phyloP scores from a whole-genome alignment of 139 green algal genomes.

The Tetraselmis chui region DNA sequence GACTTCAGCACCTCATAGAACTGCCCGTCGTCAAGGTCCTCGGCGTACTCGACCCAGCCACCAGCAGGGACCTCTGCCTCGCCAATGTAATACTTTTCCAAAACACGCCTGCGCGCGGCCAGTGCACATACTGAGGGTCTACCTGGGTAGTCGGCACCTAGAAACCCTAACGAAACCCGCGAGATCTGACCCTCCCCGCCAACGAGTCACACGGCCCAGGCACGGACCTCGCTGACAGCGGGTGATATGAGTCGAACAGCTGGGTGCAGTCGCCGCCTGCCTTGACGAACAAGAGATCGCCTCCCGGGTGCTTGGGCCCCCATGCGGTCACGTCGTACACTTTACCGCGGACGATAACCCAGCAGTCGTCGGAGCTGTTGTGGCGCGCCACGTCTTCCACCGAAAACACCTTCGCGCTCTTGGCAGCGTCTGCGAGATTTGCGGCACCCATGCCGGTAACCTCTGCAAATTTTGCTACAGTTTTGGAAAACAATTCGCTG shows the following conservation, averaged over 20 bases:
- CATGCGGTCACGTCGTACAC: slow-evolving; percentile 42
- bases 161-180: too few relatives aligned
- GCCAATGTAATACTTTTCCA: slow-evolving; percentile 56
- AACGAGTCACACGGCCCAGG: too few relatives aligned
- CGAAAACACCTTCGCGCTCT: background rate
- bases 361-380: slow-evolving; percentile 47
- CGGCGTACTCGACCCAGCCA: slow-evolving; percentile 18
- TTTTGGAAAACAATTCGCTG: too few relatives aligned
- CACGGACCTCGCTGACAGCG: slow-evolving; percentile 28
- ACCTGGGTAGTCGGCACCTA: too few relatives aligned
- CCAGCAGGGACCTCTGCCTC: slow-evolving; percentile 16
- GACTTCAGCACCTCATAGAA: slow-evolving; percentile 47
- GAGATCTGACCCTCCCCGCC: too few relatives aligned
- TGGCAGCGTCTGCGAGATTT: too few relatives aligned
- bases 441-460: too few relatives aligned
- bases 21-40: slow-evolving; percentile 23
- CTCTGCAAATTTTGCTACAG: too few relatives aligned
- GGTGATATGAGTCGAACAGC: slow-evolving; percentile 69
- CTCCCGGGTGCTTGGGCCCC: slow-evolving; percentile 48
- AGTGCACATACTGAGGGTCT: too few relatives aligned
- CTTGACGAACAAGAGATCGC: slow-evolving; percentile 54
- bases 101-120: slow-evolving; percentile 23
- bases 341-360: slow-evolving; percentile 22
- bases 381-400: slow-evolving; percentile 52
- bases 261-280: slow-evolving; percentile 56